These are phyloP conservation scores for Fusarium fracticaudum DNA, from an alignment of 2,329 filamentous ascomycete genomes.

Conservation along the genomic window DNA sequence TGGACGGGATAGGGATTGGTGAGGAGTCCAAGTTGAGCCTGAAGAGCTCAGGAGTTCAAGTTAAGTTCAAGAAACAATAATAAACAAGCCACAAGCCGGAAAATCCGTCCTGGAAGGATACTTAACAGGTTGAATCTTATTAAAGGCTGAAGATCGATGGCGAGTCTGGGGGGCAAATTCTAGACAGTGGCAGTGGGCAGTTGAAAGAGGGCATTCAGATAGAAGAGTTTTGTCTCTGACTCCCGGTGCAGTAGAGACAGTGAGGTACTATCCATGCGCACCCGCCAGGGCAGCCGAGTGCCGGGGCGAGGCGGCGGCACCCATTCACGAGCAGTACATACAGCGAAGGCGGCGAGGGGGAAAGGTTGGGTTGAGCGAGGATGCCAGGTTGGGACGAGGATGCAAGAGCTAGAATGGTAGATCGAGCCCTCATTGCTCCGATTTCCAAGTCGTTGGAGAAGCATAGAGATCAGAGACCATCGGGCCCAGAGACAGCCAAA, in stretches of 20 bases:
- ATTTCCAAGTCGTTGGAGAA: slow-evolving; percentile 44
- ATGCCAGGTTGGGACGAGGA: slow-evolving; percentile 29
- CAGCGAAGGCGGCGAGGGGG: slow-evolving; percentile 25
- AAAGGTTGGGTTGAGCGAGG: slow-evolving; percentile 8
- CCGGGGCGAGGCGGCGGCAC: slow-evolving; percentile 21
- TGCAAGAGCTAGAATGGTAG: slow-evolving; percentile 37
- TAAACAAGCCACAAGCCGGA: slow-evolving; percentile 16
- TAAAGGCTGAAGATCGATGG: slow-evolving; percentile 18
- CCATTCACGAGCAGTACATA: background rate
- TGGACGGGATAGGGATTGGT: background rate
- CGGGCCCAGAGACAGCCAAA: slow-evolving; percentile 31
- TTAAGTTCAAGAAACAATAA: background rate
- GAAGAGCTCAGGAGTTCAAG: background rate
- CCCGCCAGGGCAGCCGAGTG: slow-evolving; percentile 31
- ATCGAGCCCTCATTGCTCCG: slow-evolving; percentile 49
- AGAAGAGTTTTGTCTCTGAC: slow-evolving; percentile 25
- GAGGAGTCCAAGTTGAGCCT: background rate
- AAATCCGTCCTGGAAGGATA: slow-evolving; percentile 8
- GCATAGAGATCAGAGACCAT: slow-evolving; percentile 44
- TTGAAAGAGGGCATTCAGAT: slow-evolving; percentile 26
- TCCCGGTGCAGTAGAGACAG: background rate
- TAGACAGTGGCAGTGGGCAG: background rate
- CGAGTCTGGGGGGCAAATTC: slow-evolving; percentile 21
- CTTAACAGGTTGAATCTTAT: slow-evolving; percentile 6
- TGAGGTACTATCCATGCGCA: background rate